Evolutionary conservation across 139 green algal species (phyloP).

Genomic region (Edaphochlamys debaryana): DNA sequence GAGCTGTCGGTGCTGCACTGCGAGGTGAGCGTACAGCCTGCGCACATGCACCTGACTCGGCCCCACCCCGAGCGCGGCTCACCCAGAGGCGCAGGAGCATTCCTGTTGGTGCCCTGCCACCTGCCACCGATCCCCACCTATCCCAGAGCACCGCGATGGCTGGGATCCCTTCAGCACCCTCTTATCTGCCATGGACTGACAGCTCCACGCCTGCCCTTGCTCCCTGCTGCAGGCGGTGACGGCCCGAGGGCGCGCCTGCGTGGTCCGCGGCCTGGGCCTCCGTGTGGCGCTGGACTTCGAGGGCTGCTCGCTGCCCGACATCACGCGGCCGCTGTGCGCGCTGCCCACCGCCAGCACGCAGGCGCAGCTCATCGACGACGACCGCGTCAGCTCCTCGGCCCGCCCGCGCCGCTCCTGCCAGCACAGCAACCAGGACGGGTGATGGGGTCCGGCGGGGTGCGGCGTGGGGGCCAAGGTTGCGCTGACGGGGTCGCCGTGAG

Average conservation of each 20-base stretch:
- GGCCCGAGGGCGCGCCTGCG: not conserved
- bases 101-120: not conserved
- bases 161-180: too few species aligned
- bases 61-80: too few species aligned
- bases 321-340: conserved; percentile 29
- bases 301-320: conserved; percentile 34
- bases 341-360: conserved; percentile 28
- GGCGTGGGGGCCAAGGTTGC: too few species aligned
- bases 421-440: conserved; percentile 32
- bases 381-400: conserved; percentile 14
- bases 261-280: not conserved
- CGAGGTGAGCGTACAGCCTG: not conserved
- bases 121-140: too few species aligned
- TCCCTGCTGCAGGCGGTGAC: conserved; percentile 27
- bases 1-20: conserved; percentile 36
- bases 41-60: too few species aligned
- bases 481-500: too few species aligned
- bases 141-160: too few species aligned
- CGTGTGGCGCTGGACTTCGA: conserved; percentile 37
- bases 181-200: too few species aligned
- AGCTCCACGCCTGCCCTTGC: too few species aligned
- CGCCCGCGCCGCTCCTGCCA: conserved; percentile 6
- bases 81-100: too few species aligned
- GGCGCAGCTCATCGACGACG: conserved; percentile 38
- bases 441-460: too few species aligned